Percentiles rank a stretch among this genome's conserved stretches.
These are phyloP conservation scores for Calonectria ilicicola DNA, from an alignment of 2,329 filamentous ascomycete species.

Conservation along the genomic window DNA sequence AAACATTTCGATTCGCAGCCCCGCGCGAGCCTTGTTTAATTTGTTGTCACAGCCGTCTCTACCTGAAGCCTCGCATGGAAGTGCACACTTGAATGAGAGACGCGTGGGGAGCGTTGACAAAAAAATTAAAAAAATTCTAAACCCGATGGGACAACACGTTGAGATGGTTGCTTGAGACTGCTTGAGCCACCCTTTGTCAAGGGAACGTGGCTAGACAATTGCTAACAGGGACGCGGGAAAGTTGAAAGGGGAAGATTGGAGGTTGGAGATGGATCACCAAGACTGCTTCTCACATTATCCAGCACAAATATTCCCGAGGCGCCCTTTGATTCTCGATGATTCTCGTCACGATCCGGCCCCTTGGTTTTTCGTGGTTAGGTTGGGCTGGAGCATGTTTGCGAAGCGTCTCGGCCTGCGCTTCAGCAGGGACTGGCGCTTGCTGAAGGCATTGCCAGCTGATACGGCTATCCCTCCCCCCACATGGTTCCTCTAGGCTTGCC, in stretches of 20 bases:
- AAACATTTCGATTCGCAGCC: slow-evolving; percentile 5
- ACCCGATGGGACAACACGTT: background rate
- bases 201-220: background rate
- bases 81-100: background rate
- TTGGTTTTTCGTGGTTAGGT: background rate
- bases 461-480: background rate
- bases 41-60: slow-evolving; percentile 9
- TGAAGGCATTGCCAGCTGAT: background rate
- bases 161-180: background rate
- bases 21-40: slow-evolving; percentile 30
- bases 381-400: background rate
- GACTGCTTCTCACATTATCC: background rate
- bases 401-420: background rate
- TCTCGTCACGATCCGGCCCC: background rate
- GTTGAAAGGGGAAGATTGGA: background rate
- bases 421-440: background rate
- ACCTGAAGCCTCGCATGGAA: background rate
- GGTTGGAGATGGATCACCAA: background rate
- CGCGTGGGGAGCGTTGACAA: background rate
- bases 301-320: background rate
- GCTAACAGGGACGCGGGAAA: background rate
- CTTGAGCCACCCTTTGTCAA: background rate
- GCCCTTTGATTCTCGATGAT: background rate
- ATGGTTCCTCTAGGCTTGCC: background rate
- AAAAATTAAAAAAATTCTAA: background rate